Evolutionary conservation across 2,329 filamentous ascomycete species (phyloP), one percentile per base, ranked within the genome.

Genomic region (Neopestalotiopsis clavispora): DNA sequence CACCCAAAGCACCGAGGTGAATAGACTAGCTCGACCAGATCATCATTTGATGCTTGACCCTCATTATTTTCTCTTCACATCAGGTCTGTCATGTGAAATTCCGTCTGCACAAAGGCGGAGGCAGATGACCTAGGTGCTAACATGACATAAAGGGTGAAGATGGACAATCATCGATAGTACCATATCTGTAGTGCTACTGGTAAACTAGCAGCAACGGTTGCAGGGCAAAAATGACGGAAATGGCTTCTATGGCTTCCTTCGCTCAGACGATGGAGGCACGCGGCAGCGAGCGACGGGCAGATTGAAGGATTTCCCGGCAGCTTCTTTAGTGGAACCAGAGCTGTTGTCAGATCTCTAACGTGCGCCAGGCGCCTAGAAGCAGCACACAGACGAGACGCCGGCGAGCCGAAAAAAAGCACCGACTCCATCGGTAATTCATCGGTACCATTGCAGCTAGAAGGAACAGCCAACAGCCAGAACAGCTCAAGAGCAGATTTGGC

Each of bases 371-470:
- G 45, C 45, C 45, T 17, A 17, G 20, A 52, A n/a, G n/a, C 45
- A 52, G 45, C 6, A 6, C 45, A 52, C 45, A 52, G 45, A 52
- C 45, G 45, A 9, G 45, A 52, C 45, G 45, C 45, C 45, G 20
- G 45, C 9, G 17, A 52, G 45, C 45, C 10, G 45, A 52, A 52
- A 49, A n/a, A 14, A 17, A n/a, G 45, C 17, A 52, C 17, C 17
- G 17, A 20, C 34, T 38, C 10, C 4, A n/a, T 20, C 45, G 45
- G 45, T 17, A 76, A 77, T 74, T 72, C 66, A 69, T 68, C 65
- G 45, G 45, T 7, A 38, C 10, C 1, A 38, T 10, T 9, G 6
- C 34, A 38, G 23, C 3, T 3, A 28, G 23, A 28, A 28, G 23
- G 34, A 38, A 38, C 34, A 38, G 6, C 34, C 34, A 38, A 28